phyloP scores from a whole-genome alignment of 2,329 filamentous ascomycete species.

The Cercospora janseana region DNA sequence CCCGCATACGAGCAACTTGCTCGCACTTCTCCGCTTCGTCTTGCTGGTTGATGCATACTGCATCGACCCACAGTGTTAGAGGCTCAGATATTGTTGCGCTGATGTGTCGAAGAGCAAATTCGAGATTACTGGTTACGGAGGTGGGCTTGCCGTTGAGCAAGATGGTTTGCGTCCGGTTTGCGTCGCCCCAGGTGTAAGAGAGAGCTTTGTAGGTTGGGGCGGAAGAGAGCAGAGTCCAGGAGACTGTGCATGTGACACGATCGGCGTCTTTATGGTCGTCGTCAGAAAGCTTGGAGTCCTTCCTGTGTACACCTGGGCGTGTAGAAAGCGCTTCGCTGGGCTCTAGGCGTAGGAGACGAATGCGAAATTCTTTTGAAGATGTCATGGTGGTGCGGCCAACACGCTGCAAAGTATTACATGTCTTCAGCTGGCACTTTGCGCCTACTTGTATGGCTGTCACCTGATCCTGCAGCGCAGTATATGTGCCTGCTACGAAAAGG shows the following conservation, averaged over 20 bases:
- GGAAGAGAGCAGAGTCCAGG: not conserved
- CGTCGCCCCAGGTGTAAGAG: slow-evolving; percentile 10
- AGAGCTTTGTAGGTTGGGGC: not conserved
- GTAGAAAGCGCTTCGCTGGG: not conserved
- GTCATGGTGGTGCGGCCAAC: not conserved
- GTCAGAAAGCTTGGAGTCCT: not conserved
- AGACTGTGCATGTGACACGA: not conserved
- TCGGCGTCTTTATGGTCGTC: not conserved
- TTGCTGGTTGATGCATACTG: slow-evolving; percentile 12
- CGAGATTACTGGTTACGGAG: not conserved
- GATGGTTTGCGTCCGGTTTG: not conserved
- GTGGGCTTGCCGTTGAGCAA: not conserved
- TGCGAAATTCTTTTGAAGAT: not conserved
- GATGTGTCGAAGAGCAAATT: not conserved
- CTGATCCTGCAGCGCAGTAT: not conserved
- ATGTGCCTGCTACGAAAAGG: not conserved
- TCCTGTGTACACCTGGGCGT: not conserved
- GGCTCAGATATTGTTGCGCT: not conserved
- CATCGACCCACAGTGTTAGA: not conserved
- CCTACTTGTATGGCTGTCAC: no score
- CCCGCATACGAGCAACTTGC: slow-evolving; percentile 13
- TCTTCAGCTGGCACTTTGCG: not conserved
- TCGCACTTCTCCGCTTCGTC: slow-evolving; percentile 10
- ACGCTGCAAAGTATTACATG: no score
- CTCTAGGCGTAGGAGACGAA: not conserved